Evolutionary conservation across 495 filamentous ascomycete species (phyloP), one percentile per base, ranked within the genome.

Genomic region (Hyaloscypha bicolor): DNA sequence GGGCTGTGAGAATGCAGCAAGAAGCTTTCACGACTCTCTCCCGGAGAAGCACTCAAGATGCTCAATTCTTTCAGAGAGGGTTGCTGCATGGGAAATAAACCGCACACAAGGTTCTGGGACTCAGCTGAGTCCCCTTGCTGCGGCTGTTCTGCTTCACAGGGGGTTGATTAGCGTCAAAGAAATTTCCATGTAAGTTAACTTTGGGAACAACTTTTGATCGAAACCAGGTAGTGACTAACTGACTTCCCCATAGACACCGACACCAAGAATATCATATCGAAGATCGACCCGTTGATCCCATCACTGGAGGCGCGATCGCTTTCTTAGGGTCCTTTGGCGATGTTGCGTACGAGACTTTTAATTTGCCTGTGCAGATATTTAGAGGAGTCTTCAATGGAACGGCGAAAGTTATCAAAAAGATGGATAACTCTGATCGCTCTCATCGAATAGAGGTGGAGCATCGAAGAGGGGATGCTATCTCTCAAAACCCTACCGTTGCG

Each of bases 11-110:
- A 78, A 82, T 42, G 90, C 87, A 5, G 88, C 85, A 0, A 78
- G 84, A 65, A 85, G 81, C 66, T 93, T 94, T 67, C 88, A 93
- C 69, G 79, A 82, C 12, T 86, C 88, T 63, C 76, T 94, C 2
- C 76, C 88, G 35, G 67, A 85, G 2, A 80, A 88, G 22, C 67
- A 74, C 12, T 62, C 93, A 57, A 79, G 85, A 56, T 94, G 91
- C 74, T 78, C 82, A 0, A 71, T 93, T 11, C 83, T 85, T 39
- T 89, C 87, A 0, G 79, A 79, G 60, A 82, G 86, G 19, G 82
- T 84, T 8, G 91, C 91, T 1, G 85, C 87, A 0, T 94, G 90
- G 89, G 80, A 85, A 29, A 74, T 92, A 12, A 48, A 37, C 6
- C 6, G 35, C 35, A n/a, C 9, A n/a, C 19, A 56, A 25, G 53